Percentiles rank a stretch among this genome's conserved stretches.
These are phyloP conservation scores for Neocallimastix lanati DNA, from an alignment of 192 early-diverging fungal species.

Conservation along the genomic window DNA sequence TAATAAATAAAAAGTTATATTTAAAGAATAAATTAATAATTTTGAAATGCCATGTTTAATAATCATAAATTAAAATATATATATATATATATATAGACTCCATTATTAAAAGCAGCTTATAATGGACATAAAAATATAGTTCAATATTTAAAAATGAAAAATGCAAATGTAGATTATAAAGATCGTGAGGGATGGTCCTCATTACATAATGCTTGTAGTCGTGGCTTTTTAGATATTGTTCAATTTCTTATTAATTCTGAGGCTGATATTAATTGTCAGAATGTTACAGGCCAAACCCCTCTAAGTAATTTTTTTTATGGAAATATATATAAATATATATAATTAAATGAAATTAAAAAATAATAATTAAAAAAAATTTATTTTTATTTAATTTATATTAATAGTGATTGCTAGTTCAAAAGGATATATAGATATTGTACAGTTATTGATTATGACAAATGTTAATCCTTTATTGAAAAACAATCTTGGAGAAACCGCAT, in stretches of 20 bases:
- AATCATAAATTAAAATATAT: no score
- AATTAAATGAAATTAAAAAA: neutral
- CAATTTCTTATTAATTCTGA: conserved; percentile 32
- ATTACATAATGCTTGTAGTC: conserved; percentile 55
- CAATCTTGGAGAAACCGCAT: conserved; percentile 49
- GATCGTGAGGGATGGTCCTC: conserved; percentile 69
- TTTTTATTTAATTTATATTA: conserved; percentile 2
- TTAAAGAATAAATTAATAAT: no score
- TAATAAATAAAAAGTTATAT: no score
- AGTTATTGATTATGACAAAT: conserved; percentile 32
- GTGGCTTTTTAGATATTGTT: conserved; percentile 35
- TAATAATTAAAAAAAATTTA: neutral
- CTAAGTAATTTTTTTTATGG: conserved; percentile 39
- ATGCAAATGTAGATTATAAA: conserved; percentile 37
- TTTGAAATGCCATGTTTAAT: no score
- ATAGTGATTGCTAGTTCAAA: conserved; percentile 54
- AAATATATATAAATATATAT: conserved; percentile 4
- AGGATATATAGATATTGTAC: conserved; percentile 41
- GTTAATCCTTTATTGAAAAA: conserved; percentile 48
- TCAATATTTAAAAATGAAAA: conserved; percentile 27
- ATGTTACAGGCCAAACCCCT: conserved; percentile 48
- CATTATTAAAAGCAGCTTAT: conserved; percentile 53
- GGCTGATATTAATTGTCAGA: conserved; percentile 38
- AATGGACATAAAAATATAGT: conserved; percentile 40
- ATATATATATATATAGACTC: conserved; percentile 24